These are phyloP conservation scores for Jacaranda mimosifolia DNA, from an alignment of 257 asterid genomes.

Conservation along the genomic window DNA sequence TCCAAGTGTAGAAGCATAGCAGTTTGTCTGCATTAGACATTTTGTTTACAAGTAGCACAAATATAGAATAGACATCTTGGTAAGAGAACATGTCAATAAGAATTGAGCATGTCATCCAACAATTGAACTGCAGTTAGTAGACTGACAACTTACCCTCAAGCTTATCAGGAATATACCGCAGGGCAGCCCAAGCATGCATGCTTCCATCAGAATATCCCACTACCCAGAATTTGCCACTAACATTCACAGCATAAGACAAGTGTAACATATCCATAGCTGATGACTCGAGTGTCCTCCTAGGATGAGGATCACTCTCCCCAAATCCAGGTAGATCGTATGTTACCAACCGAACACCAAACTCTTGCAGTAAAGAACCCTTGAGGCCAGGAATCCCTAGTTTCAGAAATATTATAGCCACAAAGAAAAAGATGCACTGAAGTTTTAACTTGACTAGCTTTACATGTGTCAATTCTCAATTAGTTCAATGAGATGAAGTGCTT, in stretches of 20 bases:
- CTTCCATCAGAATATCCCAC: slow-evolving; percentile 80
- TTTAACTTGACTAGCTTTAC: slow-evolving; percentile 3
- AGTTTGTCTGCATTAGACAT: too few species aligned
- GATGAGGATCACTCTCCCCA: slow-evolving; percentile 98
- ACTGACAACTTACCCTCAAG: slow-evolving; percentile 65
- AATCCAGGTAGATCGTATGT: slow-evolving; percentile 95
- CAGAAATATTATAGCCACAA: slow-evolving; percentile 1
- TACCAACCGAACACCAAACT: slow-evolving; percentile 85
- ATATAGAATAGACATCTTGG: too few species aligned
- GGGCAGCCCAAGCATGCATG: slow-evolving; percentile 95
- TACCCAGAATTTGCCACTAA: slow-evolving; percentile 90
- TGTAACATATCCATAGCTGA: slow-evolving; percentile 91
- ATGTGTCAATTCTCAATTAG: background rate
- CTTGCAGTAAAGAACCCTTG: slow-evolving; percentile 66
- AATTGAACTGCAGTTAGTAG: slow-evolving; percentile 9
- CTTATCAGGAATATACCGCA: slow-evolving; percentile 91
- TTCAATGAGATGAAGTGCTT: background rate
- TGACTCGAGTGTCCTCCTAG: slow-evolving; percentile 80
- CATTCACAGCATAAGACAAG: slow-evolving; percentile 78
- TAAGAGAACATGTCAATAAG: background rate
- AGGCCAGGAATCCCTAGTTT: slow-evolving; percentile 87
- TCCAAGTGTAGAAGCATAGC: background rate
- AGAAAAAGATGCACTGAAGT: background rate
- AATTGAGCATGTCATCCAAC: background rate
- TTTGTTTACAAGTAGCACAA: too few species aligned